Evolutionary conservation across 2,329 filamentous ascomycete species (phyloP).

Genomic region (Cladosporium oxysporum): DNA sequence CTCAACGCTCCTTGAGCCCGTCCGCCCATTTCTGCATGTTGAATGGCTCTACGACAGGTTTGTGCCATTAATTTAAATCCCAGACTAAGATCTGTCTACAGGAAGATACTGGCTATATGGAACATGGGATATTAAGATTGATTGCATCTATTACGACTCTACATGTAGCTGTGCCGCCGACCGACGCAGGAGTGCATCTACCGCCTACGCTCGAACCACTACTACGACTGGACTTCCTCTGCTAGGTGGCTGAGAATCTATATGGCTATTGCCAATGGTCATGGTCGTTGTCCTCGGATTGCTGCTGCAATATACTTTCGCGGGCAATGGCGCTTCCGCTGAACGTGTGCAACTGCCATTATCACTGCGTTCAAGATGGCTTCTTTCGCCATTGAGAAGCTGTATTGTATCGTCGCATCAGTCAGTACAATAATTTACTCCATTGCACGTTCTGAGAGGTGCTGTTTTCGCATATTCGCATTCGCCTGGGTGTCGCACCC

Average conservation of each 20-base stretch:
- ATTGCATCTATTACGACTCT: background rate
- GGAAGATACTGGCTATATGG: background rate
- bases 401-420: background rate
- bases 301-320: background rate
- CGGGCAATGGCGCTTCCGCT: background rate
- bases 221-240: background rate
- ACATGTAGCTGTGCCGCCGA: background rate
- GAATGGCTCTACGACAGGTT: background rate
- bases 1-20: background rate
- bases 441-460: background rate
- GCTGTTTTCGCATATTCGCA: background rate
- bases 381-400: background rate
- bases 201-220: background rate
- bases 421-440: background rate
- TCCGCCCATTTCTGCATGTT: background rate
- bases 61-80: background rate
- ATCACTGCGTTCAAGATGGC: background rate
- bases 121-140: background rate
- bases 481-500: background rate
- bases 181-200: background rate
- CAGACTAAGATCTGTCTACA: background rate
- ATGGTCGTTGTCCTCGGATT: background rate
- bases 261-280: background rate
- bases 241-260: background rate
- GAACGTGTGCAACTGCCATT: background rate